phyloP scores from a whole-genome alignment of 1,139 yeast genomes.

The Scheffersomyces stambukii region DNA sequence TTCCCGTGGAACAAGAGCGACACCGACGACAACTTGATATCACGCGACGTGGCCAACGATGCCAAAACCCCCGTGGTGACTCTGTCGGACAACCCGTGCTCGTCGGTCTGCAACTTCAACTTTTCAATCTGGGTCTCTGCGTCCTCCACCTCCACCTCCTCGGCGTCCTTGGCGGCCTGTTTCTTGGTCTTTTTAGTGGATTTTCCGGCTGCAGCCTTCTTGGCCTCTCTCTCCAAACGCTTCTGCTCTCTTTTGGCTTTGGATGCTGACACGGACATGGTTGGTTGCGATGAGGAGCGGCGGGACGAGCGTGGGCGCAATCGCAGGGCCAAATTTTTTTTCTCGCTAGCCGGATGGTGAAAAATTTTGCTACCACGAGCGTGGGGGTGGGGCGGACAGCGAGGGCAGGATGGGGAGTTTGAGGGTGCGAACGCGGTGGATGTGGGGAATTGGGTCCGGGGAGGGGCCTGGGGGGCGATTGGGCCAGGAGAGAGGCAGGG shows the following conservation, averaged over 20 bases:
- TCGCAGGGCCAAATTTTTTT: conserved; percentile 4
- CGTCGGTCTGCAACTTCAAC: conserved; percentile 88
- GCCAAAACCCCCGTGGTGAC: conserved; percentile 97
- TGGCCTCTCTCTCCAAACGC: conserved; percentile 55
- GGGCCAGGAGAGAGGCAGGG: no score
- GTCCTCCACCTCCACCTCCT: conserved; percentile 56
- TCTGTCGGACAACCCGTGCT: conserved; percentile 92
- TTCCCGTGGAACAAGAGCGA: conserved; percentile 97
- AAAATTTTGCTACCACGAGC: conserved; percentile 1
- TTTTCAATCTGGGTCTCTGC: conserved; percentile 77
- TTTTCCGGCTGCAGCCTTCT: conserved; percentile 72
- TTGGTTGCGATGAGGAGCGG: conserved; percentile 2
- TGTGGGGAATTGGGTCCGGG: no score
- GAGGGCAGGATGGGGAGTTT: neutral
- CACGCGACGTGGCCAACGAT: conserved; percentile 86
- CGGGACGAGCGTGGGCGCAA: conserved; percentile 1
- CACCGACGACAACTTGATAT: conserved; percentile 84
- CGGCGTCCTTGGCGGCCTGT: conserved; percentile 53
- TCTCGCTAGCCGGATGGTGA: conserved; percentile 1
- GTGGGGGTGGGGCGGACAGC: neutral
- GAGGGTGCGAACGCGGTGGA: neutral
- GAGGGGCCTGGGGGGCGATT: no score
- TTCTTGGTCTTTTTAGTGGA: conserved; percentile 60
- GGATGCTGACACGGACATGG: conserved; percentile 70
- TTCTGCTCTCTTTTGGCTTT: conserved; percentile 97